Conservation (phyloP, 345 rosid genomes). For the Eutrema japonicum region DNA sequence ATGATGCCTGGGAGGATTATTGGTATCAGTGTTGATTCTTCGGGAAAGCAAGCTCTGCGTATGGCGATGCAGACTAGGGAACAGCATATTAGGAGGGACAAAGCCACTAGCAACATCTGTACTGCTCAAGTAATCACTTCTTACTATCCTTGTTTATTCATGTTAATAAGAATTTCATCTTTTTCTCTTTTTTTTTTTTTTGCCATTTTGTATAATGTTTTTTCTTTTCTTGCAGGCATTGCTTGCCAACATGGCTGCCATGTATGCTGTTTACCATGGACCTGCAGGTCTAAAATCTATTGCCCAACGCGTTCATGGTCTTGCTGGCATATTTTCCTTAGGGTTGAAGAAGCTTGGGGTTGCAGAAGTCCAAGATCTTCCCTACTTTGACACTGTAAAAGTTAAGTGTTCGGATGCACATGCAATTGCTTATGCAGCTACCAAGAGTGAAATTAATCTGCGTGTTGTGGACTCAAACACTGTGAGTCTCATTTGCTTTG, state of each 20-base stretch:
- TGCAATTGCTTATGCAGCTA: slow-evolving; percentile 78
- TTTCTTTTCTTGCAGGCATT: slow-evolving; percentile 63
- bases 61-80: slow-evolving; percentile 99
- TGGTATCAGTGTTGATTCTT: slow-evolving; percentile 92
- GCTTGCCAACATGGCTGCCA: slow-evolving; percentile 98
- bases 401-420: slow-evolving; percentile 79
- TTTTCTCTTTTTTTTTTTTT: slow-evolving; percentile 4
- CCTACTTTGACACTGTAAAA: slow-evolving; percentile 96
- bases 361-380: slow-evolving; percentile 80
- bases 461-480: slow-evolving; percentile 80
- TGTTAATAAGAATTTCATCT: slow-evolving; percentile 9
- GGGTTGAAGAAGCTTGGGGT: slow-evolving; percentile 93
- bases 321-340: slow-evolving; percentile 80
- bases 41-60: slow-evolving; percentile 91
- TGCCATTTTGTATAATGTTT: slow-evolving; percentile 24
- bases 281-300: slow-evolving; percentile 87
- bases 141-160: background rate
- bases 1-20: slow-evolving; percentile 99
- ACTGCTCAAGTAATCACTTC: slow-evolving; percentile 82
- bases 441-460: slow-evolving; percentile 74
- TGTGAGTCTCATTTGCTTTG: slow-evolving; percentile 55
- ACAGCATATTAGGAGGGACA: slow-evolving; percentile 97
- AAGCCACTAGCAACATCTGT: slow-evolving; percentile 99
- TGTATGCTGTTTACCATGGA: slow-evolving; percentile 98
- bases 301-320: slow-evolving; percentile 90